phyloP scores from a whole-genome alignment of 352 stramenopile species.

The Globisporangium polare region DNA sequence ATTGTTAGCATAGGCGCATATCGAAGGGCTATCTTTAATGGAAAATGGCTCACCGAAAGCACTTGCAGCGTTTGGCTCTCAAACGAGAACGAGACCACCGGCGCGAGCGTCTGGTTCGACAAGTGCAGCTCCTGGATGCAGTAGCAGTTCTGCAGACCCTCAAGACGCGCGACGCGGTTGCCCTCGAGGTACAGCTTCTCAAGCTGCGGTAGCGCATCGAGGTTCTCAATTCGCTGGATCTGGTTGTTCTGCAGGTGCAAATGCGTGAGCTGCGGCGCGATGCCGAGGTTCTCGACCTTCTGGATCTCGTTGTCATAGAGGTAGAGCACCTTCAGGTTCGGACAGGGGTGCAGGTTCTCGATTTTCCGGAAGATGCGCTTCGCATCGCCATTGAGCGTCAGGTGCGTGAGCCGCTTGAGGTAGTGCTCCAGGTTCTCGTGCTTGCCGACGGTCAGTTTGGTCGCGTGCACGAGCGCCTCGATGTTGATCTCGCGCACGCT shows the following conservation, averaged over 20 bases:
- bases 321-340: slow-evolving; percentile 69
- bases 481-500: slow-evolving; percentile 47
- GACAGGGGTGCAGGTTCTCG: slow-evolving; percentile 58
- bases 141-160: slow-evolving; percentile 39
- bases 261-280: slow-evolving; percentile 51
- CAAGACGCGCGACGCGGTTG: slow-evolving; percentile 55
- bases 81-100: slow-evolving; percentile 35
- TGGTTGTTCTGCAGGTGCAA: slow-evolving; percentile 73
- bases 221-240: slow-evolving; percentile 44
- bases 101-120: slow-evolving; percentile 46
- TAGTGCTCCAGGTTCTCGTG: slow-evolving; percentile 59
- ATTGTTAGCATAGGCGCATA: too few relatives aligned
- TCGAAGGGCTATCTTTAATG: too few relatives aligned
- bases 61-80: slow-evolving; percentile 36
- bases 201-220: slow-evolving; percentile 34
- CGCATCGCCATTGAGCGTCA: slow-evolving; percentile 52
- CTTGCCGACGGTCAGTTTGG: slow-evolving; percentile 67
- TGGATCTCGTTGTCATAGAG: slow-evolving; percentile 76
- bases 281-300: slow-evolving; percentile 47
- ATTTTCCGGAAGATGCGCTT: slow-evolving; percentile 35
- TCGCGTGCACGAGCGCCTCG: slow-evolving; percentile 55
- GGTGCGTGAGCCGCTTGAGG: slow-evolving; percentile 68
- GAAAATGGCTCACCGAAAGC: too few relatives aligned
- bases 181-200: slow-evolving; percentile 76
- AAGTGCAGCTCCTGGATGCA: slow-evolving; percentile 64